A percentile compares a stretch with the other conserved stretches of the same genome.
phyloP scores from a whole-genome alignment of 192 early-diverging fungal species.

The Linnemannia exigua region DNA sequence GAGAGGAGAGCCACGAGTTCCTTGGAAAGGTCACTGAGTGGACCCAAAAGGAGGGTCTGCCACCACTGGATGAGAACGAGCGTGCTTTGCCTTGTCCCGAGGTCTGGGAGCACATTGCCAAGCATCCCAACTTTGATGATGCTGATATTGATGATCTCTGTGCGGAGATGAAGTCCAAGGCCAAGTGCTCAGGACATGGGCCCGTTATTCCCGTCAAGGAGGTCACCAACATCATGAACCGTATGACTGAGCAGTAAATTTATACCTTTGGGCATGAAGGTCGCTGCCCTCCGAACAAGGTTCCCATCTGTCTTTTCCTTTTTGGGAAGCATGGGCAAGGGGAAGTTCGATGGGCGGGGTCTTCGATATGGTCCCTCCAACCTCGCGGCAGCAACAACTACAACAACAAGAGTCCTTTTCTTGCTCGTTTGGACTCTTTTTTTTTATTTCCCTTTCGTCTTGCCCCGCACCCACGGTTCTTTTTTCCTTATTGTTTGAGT shows the following conservation, averaged over 20 bases:
- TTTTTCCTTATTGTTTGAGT: neutral
- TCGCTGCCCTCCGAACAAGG: neutral
- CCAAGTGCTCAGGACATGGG: conserved; percentile 70
- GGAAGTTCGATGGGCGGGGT: neutral
- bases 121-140: conserved; percentile 72
- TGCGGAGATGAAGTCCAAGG: conserved; percentile 64
- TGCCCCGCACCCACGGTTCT: neutral
- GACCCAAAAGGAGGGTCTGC: neutral
- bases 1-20: conserved; percentile 8
- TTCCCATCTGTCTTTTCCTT: neutral
- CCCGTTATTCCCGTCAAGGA: conserved; percentile 65
- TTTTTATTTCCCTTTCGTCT: neutral
- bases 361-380: neutral
- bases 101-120: conserved; percentile 69
- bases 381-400: neutral
- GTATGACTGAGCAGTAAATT: conserved; percentile 34
- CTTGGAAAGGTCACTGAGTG: conserved; percentile 2
- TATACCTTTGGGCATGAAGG: neutral
- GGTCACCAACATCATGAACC: conserved; percentile 51
- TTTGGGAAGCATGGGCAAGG: neutral
- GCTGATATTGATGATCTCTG: conserved; percentile 69
- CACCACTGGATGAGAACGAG: conserved; percentile 31
- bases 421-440: neutral
- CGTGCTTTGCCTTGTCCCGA: conserved; percentile 60
- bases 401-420: neutral